Evolutionary conservation across 768 basidiomycete genomes (phyloP).

Genomic region (Tricholoma matsutake): DNA sequence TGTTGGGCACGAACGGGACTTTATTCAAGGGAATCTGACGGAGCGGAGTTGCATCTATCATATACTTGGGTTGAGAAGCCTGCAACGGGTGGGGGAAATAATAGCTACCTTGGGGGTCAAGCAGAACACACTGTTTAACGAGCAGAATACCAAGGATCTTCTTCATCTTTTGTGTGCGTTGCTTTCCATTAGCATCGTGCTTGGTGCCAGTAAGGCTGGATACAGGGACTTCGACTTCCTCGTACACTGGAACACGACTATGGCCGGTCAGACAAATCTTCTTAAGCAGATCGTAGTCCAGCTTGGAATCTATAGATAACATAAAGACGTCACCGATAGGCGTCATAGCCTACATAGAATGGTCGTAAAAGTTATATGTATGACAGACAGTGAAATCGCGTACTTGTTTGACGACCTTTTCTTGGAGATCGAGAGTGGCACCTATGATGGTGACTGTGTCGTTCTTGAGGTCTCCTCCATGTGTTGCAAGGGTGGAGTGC

Average conservation of each 20-base stretch:
- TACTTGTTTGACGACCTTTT: constrained; percentile 75
- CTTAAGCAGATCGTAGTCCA: constrained; percentile 79
- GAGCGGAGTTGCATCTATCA: constrained; percentile 73
- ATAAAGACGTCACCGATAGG: constrained; percentile 80
- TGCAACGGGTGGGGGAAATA: not conserved
- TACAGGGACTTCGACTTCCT: constrained; percentile 65
- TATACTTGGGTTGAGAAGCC: not conserved
- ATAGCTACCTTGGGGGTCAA: constrained; percentile 74
- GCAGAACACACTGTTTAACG: constrained; percentile 80
- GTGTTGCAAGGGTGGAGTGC: constrained; percentile 69
- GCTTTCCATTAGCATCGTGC: constrained; percentile 12
- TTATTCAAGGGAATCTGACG: constrained; percentile 83
- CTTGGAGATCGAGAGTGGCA: constrained; percentile 84
- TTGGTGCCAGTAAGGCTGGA: constrained; percentile 24
- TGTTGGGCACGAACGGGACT: constrained; percentile 82
- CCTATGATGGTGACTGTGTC: constrained; percentile 92
- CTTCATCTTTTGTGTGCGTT: constrained; percentile 55
- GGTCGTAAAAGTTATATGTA: not conserved
- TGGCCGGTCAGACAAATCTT: constrained; percentile 78
- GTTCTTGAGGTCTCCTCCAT: constrained; percentile 81
- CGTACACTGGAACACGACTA: constrained; percentile 80
- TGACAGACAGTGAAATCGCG: not conserved
- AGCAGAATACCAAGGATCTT: constrained; percentile 85
- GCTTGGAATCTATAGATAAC: constrained; percentile 79
- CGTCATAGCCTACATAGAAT: constrained; percentile 63